phyloP scores from a whole-genome alignment of 2,329 filamentous ascomycete genomes.

The Ophiostoma triangulosporum region DNA sequence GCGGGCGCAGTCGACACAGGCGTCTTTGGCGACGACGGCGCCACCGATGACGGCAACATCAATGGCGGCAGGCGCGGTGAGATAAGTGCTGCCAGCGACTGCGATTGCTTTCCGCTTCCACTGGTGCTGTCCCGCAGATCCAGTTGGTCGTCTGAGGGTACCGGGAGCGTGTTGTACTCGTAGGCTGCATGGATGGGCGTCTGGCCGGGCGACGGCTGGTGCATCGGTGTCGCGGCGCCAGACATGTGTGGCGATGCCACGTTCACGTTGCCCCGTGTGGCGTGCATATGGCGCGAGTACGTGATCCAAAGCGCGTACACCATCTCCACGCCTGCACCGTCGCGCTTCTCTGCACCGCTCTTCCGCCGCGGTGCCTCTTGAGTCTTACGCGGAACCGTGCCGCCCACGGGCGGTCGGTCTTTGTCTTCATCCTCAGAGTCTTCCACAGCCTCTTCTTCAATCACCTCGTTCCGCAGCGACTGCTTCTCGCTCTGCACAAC shows the following conservation, averaged over 20 bases:
- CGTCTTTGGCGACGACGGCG: neutral
- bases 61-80: neutral
- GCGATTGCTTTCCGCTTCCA: slow-evolving; percentile 23
- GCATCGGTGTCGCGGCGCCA: slow-evolving; percentile 55
- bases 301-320: slow-evolving; percentile 96
- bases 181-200: slow-evolving; percentile 43
- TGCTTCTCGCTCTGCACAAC: slow-evolving; percentile 82
- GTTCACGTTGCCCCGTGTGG: slow-evolving; percentile 46
- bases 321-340: slow-evolving; percentile 39
- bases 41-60: neutral
- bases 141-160: slow-evolving; percentile 16
- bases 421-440: neutral
- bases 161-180: slow-evolving; percentile 42
- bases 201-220: slow-evolving; percentile 68
- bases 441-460: slow-evolving; percentile 30
- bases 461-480: slow-evolving; percentile 45
- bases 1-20: neutral
- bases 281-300: slow-evolving; percentile 85
- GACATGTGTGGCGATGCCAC: slow-evolving; percentile 50
- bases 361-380: neutral
- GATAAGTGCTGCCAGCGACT: slow-evolving; percentile 18
- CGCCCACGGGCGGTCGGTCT: neutral
- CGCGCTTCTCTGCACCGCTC: neutral
- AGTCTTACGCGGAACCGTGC: neutral
- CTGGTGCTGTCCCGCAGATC: slow-evolving; percentile 19